Base-by-base conservation (phyloP, 1,284 basidiomycete species). In the Apiotrichum laibachii region DNA sequence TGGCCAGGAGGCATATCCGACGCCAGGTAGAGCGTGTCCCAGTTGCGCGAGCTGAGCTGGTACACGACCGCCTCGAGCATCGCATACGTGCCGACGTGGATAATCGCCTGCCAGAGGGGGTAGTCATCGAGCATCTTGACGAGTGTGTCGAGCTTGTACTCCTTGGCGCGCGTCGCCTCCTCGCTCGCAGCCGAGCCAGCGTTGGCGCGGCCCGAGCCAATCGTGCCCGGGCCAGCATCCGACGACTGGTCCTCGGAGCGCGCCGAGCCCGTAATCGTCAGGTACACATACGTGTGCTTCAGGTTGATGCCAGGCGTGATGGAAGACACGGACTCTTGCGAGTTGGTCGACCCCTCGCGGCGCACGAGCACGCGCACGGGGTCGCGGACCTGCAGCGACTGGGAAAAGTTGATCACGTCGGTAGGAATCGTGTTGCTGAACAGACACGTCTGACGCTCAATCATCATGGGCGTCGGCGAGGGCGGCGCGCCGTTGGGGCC, bases 131-230 rank as follows among this genome's bases (percentile, higher is more conserved):
- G 87, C 61, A 98, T 81, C 76, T 97, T 95, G 26, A 89, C 87
- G 39, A 99, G 82, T 18, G 92, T 93, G 71, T 99, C 94, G 53
- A 99, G 81, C 79, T 99, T 99, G 90, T 93, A 98, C 78, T 97
- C 94, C 63, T 91, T 85, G 40, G 92, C 92, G 73, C 92, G 89
- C 15, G 86, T 85, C 48, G 86, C 91, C 78, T 94, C 92, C 15
- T 90, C 88, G 75, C 68, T 77, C 1, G 70, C 65, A 5, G 85
- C 83, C 44, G 87, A 85, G 7, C 59, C 60, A 3, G 65, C 61
- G 26, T 62, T 69, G 16, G 60, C 59, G 54, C 92, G 82, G 15
- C 92, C 91, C 26, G 90, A 92, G 19, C 92, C 92, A 65, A 93
- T 92, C 52, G 92, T 93, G 12, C 92, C 92, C 35, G 90, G 83